Base-by-base conservation (phyloP, 2,329 filamentous ascomycete species). In the Orbilia brochopaga region DNA sequence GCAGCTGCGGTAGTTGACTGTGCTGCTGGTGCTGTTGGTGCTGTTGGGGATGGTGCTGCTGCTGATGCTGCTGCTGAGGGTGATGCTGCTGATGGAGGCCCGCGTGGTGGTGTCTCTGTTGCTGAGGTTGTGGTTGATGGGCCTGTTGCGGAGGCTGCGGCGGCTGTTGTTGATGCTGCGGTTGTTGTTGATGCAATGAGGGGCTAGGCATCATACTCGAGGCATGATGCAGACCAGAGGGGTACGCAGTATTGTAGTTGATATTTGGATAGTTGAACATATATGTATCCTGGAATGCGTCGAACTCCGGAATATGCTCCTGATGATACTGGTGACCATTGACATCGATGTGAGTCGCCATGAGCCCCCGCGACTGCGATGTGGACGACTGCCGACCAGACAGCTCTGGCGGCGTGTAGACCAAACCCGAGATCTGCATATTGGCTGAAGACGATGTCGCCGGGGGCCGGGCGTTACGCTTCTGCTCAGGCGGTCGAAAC, bases 31-130 rank as follows among this genome's bases (percentile, higher is more conserved):
- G 73, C 17, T 73, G 74, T n/a, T 74, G 75, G 21, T 75, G 74
- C 40, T 73, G 74, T 21, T 74, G 74, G 21, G n/a, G 66, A 17
- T 69, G 75, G n/a, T 75, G 74, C n/a, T 73, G 63, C 10, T 74
- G 74, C 11, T 74, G 66, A 54, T 75, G 75, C 10, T 63, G 63
- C 55, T 74, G 74, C 10, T 72, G 69, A 37, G 74, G 66, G 46
- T 75, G 74, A 42, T 75, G 74, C 40, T 76, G 75, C 21, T 74
- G 74, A n/a, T 76, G 75, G 10, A 74, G 73, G 15, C 74, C 74
- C 10, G 74, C 73, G 64, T 76, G 75, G 17, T 74, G 73, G 59
- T 75, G 74, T 5, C 69, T 64, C 21, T 74, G 73, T 24, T 74
- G 73, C 30, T 75, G 74, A 37, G 73, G 73, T 23, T 73, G 74